These are phyloP conservation scores for Heritiera fomes DNA, from an alignment of 345 rosid genomes.

Conservation along the genomic window DNA sequence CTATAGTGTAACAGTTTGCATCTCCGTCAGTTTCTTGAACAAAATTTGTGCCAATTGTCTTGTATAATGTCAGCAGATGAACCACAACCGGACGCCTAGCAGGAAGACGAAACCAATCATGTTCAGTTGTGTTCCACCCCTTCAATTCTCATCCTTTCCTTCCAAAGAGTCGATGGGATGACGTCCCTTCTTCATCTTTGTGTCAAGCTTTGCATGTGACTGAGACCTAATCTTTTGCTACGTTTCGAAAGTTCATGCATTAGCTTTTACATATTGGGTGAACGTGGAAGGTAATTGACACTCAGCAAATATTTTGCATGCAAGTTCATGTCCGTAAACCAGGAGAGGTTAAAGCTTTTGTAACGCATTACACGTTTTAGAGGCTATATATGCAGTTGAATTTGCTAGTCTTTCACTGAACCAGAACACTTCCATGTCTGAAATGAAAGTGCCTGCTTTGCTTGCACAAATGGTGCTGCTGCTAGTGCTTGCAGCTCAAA, in stretches of 20 bases:
- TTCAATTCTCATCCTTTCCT: neutral
- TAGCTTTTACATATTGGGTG: neutral
- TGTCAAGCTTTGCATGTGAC: neutral
- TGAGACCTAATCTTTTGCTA: neutral
- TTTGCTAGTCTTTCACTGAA: neutral
- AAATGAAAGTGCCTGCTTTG: conserved; percentile 4
- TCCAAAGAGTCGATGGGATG: neutral
- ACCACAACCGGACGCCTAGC: neutral
- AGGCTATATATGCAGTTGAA: neutral
- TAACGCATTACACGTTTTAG: neutral
- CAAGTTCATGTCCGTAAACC: no score
- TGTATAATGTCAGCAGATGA: neutral
- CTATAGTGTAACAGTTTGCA: neutral
- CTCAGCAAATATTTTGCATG: neutral
- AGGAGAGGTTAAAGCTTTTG: no score
- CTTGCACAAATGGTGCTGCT: neutral
- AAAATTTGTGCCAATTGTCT: neutral
- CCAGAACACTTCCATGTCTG: neutral
- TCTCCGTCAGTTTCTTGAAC: neutral
- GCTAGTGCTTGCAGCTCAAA: neutral
- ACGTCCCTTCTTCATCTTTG: neutral
- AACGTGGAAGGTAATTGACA: neutral
- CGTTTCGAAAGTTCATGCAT: neutral
- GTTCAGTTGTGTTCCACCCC: neutral
- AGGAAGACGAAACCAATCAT: neutral